Conservation (phyloP, 1,139 yeast genomes). For the Saccharomyces hybrid region DNA sequence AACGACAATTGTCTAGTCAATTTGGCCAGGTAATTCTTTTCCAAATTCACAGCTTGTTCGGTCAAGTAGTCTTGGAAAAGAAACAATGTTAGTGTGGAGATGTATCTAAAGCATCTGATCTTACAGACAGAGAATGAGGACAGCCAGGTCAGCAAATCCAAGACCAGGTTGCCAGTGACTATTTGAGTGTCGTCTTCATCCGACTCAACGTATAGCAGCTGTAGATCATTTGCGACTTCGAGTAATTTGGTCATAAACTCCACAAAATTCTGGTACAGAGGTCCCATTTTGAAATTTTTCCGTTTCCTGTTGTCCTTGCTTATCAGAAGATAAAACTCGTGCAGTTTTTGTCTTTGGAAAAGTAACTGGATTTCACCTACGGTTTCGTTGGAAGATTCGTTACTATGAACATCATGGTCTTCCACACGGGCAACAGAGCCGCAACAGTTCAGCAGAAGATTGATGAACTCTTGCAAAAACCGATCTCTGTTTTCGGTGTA, state of each 20-base stretch:
- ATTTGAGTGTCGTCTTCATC: slow-evolving; percentile 28
- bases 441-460: slow-evolving; percentile 58
- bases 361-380: slow-evolving; percentile 61
- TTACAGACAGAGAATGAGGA: slow-evolving; percentile 63
- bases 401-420: slow-evolving; percentile 68
- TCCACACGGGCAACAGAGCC: slow-evolving; percentile 64
- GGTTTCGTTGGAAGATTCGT: slow-evolving; percentile 70
- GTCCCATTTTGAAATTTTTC: slow-evolving; percentile 37
- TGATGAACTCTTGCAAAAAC: slow-evolving; percentile 57
- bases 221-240: slow-evolving; percentile 53
- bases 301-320: slow-evolving; percentile 37
- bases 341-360: slow-evolving; percentile 56
- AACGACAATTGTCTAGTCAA: slow-evolving; percentile 32
- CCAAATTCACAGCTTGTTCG: slow-evolving; percentile 39
- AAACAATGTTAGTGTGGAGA: slow-evolving; percentile 55
- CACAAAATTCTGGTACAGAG: slow-evolving; percentile 45
- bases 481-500: slow-evolving; percentile 38
- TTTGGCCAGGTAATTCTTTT: slow-evolving; percentile 36
- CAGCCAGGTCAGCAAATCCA: slow-evolving; percentile 65
- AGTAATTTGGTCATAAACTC: slow-evolving; percentile 52
- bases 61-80: slow-evolving; percentile 56
- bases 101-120: slow-evolving; percentile 63
- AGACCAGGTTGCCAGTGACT: slow-evolving; percentile 40
- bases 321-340: slow-evolving; percentile 62
- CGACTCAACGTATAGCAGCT: slow-evolving; percentile 44